Base-by-base conservation (phyloP, 345 rosid species). In the Cardiospermum halicacabum region DNA sequence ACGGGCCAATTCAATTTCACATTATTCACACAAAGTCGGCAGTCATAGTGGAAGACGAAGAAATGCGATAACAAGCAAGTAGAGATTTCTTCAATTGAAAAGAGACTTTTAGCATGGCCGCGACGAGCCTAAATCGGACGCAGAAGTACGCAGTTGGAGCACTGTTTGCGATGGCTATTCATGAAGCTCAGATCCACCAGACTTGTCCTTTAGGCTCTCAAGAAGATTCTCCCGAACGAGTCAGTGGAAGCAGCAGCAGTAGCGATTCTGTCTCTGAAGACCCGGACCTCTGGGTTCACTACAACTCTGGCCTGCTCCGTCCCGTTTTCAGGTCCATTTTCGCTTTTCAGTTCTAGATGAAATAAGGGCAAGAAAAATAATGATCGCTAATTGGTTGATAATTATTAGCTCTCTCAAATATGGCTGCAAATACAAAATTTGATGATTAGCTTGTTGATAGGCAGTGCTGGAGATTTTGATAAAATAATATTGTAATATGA, bases 131-230 rank as follows among this genome's bases (percentile, higher is more conserved):
- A 48, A 65, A 91, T 24, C 64, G 87, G 68, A 84, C 87, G 58
- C 92, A 91, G 79, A 72, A 86, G 66, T 91, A 90, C 81, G 97
- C 81, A 4, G 91, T 88, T 27, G 89, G 82, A 51, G 91, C 96
- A 42, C 73, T 94, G 56, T 87, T 94, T 67, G 88, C 92, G 27
- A 78, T 90, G 69, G 82, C 96, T 12, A 71, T 94, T 16, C 84
- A 88, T 82, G 91, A 93, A 78, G 96, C 96, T 42, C 99, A 93
- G 81, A 74, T 82, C 75, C 85, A 86, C 76, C 99, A 91, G 58
- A 84, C 89, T 62, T 84, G 72, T 12, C 97, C 82, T 28, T 64
- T 89, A 6, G 92, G 97, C 68, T 36, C 60, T 16, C 77, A 75
- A 21, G 79, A 66, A 56, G 75, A 68, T 7, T 61, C 75, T 7